These are phyloP conservation scores for Alternaria sp. DNA, from an alignment of 2,329 filamentous ascomycete genomes.

Conservation along the genomic window DNA sequence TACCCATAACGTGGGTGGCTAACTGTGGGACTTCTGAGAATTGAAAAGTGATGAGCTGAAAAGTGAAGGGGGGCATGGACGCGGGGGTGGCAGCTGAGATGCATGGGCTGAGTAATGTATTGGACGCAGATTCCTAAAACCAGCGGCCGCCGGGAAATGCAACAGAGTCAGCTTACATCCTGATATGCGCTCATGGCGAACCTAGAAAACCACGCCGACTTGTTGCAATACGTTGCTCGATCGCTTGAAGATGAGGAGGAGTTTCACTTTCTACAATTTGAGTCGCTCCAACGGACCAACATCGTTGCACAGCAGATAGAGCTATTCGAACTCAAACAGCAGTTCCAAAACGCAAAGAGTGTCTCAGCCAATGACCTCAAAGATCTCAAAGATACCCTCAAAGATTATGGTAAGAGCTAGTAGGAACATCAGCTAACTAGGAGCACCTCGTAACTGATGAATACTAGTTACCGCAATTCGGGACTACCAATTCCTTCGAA, in stretches of 20 bases:
- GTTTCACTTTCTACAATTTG: background rate
- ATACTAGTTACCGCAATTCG: background rate
- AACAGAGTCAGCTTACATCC: background rate
- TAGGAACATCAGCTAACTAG: too few relatives aligned
- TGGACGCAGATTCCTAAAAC: too few relatives aligned
- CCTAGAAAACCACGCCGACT: background rate
- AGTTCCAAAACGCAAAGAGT: background rate
- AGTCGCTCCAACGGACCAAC: background rate
- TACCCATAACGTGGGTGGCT: too few relatives aligned
- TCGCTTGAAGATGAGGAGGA: background rate
- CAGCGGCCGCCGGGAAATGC: too few relatives aligned
- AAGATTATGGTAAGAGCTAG: too few relatives aligned
- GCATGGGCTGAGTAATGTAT: background rate
- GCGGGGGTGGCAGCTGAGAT: background rate
- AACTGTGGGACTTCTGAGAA: too few relatives aligned
- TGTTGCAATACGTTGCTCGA: background rate
- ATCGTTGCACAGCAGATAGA: background rate
- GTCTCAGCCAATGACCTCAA: background rate
- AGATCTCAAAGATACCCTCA: background rate
- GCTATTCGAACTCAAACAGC: background rate
- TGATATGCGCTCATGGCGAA: background rate
- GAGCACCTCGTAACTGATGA: too few relatives aligned
- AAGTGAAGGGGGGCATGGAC: too few relatives aligned
- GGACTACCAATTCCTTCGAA: background rate
- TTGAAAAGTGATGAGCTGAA: too few relatives aligned